phyloP scores from a whole-genome alignment of 495 filamentous ascomycete genomes.

The Talaromyces adpressus region DNA sequence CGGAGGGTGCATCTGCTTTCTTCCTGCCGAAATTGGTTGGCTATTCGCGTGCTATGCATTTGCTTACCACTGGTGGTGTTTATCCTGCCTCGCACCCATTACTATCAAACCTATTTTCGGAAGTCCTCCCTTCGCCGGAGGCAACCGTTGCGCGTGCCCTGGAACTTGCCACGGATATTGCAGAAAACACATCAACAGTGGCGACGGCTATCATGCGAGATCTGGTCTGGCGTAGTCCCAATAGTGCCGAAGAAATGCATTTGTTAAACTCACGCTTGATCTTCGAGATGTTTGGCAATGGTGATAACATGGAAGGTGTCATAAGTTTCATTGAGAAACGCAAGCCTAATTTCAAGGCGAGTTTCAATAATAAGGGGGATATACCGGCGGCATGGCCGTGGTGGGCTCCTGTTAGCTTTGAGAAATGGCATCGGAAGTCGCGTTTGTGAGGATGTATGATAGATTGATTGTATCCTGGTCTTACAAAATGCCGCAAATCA shows the following conservation, averaged over 20 bases:
- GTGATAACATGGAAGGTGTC: constrained; percentile 43
- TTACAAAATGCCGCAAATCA: no score
- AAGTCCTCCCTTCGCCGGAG: constrained; percentile 38
- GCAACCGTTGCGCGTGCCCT: constrained; percentile 44
- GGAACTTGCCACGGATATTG: constrained; percentile 44
- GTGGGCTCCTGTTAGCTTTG: constrained; percentile 13
- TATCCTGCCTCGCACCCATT: constrained; percentile 32
- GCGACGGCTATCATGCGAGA: constrained; percentile 46
- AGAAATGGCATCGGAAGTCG: not conserved
- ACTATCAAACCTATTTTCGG: constrained; percentile 44
- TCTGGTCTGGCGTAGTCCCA: constrained; percentile 46
- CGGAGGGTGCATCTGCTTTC: constrained; percentile 53
- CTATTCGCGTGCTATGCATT: constrained; percentile 42
- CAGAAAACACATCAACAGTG: constrained; percentile 43
- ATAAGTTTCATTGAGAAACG: constrained; percentile 41
- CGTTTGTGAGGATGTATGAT: not conserved
- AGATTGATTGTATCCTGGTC: no score
- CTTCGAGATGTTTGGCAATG: constrained; percentile 41
- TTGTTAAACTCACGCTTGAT: constrained; percentile 49
- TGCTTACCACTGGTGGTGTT: constrained; percentile 26
- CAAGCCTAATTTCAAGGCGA: constrained; percentile 43
- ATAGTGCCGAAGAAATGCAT: constrained; percentile 47
- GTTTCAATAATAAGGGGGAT: constrained; percentile 15
- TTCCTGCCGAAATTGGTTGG: constrained; percentile 56
- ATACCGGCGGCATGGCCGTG: constrained; percentile 19